Evolutionary conservation across 345 rosid genomes (phyloP).

Genomic region (Syzygium aqueum): DNA sequence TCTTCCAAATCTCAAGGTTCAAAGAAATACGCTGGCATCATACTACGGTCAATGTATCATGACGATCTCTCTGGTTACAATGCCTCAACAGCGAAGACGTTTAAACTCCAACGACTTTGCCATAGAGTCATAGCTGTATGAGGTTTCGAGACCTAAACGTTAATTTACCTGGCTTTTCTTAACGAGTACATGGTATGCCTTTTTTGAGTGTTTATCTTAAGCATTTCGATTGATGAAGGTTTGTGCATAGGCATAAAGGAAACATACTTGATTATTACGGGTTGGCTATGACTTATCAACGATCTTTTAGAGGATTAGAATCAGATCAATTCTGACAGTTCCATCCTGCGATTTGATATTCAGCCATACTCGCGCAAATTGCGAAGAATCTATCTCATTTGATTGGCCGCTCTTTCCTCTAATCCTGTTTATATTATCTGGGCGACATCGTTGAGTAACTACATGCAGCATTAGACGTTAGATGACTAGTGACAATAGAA

Average conservation of each 20-base stretch:
- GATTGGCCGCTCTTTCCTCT: neutral
- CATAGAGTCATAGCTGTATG: neutral
- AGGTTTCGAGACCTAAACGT: neutral
- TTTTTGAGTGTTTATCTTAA: neutral
- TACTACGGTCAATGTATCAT: conserved; percentile 47
- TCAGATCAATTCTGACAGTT: neutral
- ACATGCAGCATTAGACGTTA: conserved; percentile 65
- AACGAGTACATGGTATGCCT: neutral
- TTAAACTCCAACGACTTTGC: neutral
- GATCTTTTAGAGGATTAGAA: neutral
- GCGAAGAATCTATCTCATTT: neutral
- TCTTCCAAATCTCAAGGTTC: conserved; percentile 37
- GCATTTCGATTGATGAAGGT: neutral
- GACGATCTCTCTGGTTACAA: conserved; percentile 43
- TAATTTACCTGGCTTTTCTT: neutral
- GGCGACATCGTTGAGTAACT: conserved; percentile 92
- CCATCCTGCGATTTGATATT: neutral
- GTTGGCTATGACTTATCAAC: neutral
- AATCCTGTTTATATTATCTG: conserved; percentile 22
- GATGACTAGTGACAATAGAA: conserved; percentile 29
- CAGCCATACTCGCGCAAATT: neutral
- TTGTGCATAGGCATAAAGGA: neutral
- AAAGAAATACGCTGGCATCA: conserved; percentile 39
- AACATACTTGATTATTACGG: neutral
- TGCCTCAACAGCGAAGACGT: conserved; percentile 23